Conservation (phyloP, 2,329 filamentous ascomycete species). For the Verticillium nonalfalfae region DNA sequence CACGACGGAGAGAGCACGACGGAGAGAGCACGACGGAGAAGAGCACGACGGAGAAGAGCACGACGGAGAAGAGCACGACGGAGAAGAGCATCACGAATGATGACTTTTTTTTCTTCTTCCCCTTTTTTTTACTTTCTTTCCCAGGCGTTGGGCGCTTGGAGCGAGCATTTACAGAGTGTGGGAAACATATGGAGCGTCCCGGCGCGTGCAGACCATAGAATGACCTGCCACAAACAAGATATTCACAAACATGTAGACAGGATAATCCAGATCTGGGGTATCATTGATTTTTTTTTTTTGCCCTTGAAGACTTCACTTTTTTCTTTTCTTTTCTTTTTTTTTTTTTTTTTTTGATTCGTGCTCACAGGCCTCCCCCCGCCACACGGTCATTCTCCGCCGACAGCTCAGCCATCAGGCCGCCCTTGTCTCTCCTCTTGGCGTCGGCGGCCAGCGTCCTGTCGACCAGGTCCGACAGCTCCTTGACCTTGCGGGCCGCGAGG, state of each 20-base stretch:
- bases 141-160: neutral
- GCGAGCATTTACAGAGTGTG: neutral
- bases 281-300: too few relatives aligned
- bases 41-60: too few relatives aligned
- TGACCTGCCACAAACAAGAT: too few relatives aligned
- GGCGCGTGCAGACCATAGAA: too few relatives aligned
- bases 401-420: constrained; percentile 70
- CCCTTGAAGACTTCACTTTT: too few relatives aligned
- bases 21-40: too few relatives aligned
- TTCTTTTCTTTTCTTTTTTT: constrained; percentile 9
- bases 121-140: neutral
- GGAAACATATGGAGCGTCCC: too few relatives aligned
- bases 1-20: too few relatives aligned
- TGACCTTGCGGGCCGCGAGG: constrained; percentile 70
- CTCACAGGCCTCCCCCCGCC: constrained; percentile 3
- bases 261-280: too few relatives aligned
- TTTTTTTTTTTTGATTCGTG: constrained; percentile 30
- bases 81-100: too few relatives aligned
- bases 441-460: constrained; percentile 71
- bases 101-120: too few relatives aligned
- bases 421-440: constrained; percentile 68
- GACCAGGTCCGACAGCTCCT: constrained; percentile 70
- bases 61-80: neutral
- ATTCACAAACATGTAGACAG: too few relatives aligned
- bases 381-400: constrained; percentile 76